Conservation (phyloP, 257 asterid species). For the Nicotiana noctiflora region DNA sequence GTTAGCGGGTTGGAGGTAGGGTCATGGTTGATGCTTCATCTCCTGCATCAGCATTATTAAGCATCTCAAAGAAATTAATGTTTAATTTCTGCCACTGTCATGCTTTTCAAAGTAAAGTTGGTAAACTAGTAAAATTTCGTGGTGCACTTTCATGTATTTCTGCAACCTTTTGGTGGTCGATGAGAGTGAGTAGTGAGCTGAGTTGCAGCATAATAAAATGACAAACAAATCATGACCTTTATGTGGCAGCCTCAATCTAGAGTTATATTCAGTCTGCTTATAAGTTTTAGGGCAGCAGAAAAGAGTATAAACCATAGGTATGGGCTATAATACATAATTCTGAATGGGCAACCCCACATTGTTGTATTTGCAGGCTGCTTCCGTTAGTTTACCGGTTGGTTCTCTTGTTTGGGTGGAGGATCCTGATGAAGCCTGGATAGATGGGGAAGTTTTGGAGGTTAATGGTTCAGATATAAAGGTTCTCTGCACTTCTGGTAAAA, state of each 20-base stretch:
- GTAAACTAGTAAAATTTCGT: not conserved
- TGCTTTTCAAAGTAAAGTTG: not conserved
- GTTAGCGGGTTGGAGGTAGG: not conserved
- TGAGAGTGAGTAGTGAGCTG: not conserved
- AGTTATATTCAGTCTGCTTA: not conserved
- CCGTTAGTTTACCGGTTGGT: slow-evolving; percentile 67
- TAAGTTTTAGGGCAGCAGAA: not conserved
- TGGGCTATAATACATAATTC: not conserved
- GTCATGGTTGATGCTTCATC: not conserved
- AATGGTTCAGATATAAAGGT: slow-evolving; percentile 67
- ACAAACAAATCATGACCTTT: not conserved
- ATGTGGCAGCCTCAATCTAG: not conserved
- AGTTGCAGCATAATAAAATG: not conserved
- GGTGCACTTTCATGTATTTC: not conserved
- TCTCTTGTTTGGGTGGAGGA: slow-evolving; percentile 98
- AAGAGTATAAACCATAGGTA: not conserved
- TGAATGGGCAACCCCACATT: slow-evolving; percentile 10
- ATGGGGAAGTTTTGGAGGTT: slow-evolving; percentile 82
- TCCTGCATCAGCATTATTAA: not conserved
- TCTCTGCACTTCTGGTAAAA: slow-evolving; percentile 79
- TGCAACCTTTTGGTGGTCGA: not conserved
- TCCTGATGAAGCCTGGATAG: slow-evolving; percentile 86
- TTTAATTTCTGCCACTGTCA: not conserved
- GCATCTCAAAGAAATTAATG: not conserved
- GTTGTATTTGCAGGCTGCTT: slow-evolving; percentile 58